These are phyloP conservation scores for Cephaloascus albidus DNA, from an alignment of 805 yeast species.

Conservation along the genomic window DNA sequence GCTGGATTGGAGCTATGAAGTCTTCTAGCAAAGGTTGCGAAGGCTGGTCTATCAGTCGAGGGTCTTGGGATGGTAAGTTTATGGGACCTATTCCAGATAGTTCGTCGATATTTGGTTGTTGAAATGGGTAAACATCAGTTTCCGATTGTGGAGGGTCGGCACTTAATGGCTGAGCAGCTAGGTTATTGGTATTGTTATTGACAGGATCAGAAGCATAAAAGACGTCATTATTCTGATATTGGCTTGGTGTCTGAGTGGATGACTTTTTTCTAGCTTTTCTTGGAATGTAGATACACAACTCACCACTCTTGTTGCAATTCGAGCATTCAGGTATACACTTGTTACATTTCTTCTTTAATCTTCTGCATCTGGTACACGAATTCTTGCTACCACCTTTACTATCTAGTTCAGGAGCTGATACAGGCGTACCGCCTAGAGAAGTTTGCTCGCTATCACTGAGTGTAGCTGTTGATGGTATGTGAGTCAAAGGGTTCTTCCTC, in stretches of 20 bases:
- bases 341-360: constrained; percentile 39
- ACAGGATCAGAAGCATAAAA: not conserved
- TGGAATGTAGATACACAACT: constrained; percentile 33
- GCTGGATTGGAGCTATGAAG: not conserved
- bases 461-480: not conserved
- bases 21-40: too few species aligned
- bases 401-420: not conserved
- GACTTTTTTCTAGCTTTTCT: constrained; percentile 14
- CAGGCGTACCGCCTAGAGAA: constrained; percentile 1
- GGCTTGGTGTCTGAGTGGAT: constrained; percentile 13
- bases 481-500: not conserved
- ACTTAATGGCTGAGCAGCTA: not conserved
- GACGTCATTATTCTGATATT: constrained; percentile 2
- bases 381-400: constrained; percentile 4
- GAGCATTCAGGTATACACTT: constrained; percentile 32
- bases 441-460: not conserved
- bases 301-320: constrained; percentile 29
- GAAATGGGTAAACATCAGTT: not conserved
- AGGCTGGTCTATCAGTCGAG: too few species aligned
- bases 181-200: not conserved
- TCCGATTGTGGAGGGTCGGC: not conserved
- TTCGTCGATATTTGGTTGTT: not conserved
- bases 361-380: constrained; percentile 38
- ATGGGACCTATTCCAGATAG: not conserved
- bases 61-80: not conserved